phyloP scores from a whole-genome alignment of 176 grass and related monocot genomes.

The Paspalum vaginatum region DNA sequence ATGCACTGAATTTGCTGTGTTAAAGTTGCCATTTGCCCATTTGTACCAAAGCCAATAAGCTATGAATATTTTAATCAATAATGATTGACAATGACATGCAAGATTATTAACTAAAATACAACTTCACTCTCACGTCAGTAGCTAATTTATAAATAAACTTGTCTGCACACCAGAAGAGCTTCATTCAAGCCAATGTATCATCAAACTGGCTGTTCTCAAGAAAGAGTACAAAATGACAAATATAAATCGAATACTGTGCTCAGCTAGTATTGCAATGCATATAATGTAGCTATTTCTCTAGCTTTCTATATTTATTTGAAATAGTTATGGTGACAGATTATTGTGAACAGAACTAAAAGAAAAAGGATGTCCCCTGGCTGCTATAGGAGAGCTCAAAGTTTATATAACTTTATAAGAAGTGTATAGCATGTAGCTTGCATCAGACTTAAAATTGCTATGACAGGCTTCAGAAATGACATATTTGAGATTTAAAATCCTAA shows the following conservation, averaged over 20 bases:
- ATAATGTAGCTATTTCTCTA: neutral
- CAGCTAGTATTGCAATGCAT: neutral
- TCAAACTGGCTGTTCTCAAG: neutral
- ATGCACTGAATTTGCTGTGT: neutral
- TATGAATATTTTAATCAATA: neutral
- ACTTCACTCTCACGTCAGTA: slow-evolving; percentile 8
- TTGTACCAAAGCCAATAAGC: neutral
- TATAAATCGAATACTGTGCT: neutral
- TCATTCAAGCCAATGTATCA: slow-evolving; percentile 2
- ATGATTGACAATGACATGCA: neutral
- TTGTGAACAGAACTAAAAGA: neutral
- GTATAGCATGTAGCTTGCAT: neutral
- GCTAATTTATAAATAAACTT: slow-evolving; percentile 27
- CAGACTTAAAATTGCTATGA: slow-evolving; percentile 8
- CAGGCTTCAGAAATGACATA: slow-evolving; percentile 3
- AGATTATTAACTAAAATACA: slow-evolving; percentile 4
- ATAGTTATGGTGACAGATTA: neutral
- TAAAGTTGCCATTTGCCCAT: neutral
- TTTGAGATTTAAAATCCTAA: slow-evolving; percentile 21
- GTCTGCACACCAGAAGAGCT: neutral
- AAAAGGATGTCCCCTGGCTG: neutral
- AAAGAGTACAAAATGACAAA: neutral
- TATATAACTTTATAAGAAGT: neutral
- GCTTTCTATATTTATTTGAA: neutral
- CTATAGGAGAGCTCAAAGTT: neutral